Percentiles rank a stretch among this genome's conserved stretches.
Evolutionary conservation across 768 basidiomycete species (phyloP).

Genomic region (Boletellus sp.): DNA sequence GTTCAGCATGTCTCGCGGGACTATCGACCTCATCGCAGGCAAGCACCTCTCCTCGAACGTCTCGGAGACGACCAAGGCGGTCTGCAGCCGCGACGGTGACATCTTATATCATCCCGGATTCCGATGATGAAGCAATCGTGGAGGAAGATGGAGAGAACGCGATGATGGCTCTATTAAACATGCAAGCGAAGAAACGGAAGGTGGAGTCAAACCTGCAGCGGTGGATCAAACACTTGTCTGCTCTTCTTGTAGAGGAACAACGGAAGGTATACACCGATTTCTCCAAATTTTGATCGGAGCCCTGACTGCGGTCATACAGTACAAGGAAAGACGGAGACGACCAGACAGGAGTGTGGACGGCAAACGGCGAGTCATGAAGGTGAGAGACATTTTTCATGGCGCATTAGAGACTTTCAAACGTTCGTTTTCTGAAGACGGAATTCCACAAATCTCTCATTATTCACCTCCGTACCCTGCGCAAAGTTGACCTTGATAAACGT

Average conservation of each 20-base stretch:
- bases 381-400: conserved; percentile 25
- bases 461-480: conserved; percentile 60
- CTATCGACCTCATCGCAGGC: conserved; percentile 11
- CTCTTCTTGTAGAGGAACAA: conserved; percentile 61
- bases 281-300: not conserved
- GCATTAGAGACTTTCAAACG: not conserved
- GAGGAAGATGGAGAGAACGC: conserved; percentile 37
- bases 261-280: conserved; percentile 49
- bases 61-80: conserved; percentile 58
- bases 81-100: conserved; percentile 47
- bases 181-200: conserved; percentile 35
- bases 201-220: conserved; percentile 49
- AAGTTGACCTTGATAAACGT: conserved; percentile 52
- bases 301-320: conserved; percentile 36
- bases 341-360: conserved; percentile 44
- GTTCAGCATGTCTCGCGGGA: conserved; percentile 17
- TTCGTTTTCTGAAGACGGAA: conserved; percentile 45
- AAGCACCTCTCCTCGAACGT: conserved; percentile 21
- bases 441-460: conserved; percentile 60
- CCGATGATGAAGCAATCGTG: conserved; percentile 60
- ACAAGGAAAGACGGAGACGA: conserved; percentile 59
- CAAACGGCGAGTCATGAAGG: conserved; percentile 58
- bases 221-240: conserved; percentile 66
- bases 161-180: conserved; percentile 27
- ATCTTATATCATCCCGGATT: conserved; percentile 66